Base-by-base conservation (phyloP, 192 early-diverging fungal species). In the Gamsiella multidivaricata region DNA sequence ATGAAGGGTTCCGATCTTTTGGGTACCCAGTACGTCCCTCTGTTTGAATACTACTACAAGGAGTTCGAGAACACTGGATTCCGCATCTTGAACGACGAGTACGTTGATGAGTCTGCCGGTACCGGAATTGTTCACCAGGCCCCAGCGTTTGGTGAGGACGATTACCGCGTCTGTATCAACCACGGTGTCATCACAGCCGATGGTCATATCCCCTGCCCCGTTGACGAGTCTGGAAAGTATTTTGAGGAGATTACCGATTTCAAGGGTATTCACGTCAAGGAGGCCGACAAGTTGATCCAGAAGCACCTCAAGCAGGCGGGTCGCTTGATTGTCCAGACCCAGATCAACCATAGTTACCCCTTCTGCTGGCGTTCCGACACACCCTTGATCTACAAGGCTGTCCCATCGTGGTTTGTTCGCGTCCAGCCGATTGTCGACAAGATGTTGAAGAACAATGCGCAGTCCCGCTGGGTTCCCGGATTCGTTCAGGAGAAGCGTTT, bases 361-460 rank as follows among this genome's bases (percentile, higher is more conserved):
- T 95, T 97, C 91, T 99, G 98, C 86, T 98, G 94, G 92, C 88
- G 97, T 69, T 96, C 96, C 55, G 95, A 98, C 81, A 98, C 96
- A 18, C 97, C 98, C 20, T 87, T 99, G 74, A 94, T 99, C 79
- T 96, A 99, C 85, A 92, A 91, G 63, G 97, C 98, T 23, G 92
- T 98, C 37, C 96, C 97, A 23, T 92, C 95, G 17, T 99, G 98
- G 98, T 99, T 98, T 67, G 91, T 99, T 36, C 90, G 97, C 41
- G 97, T 99, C 18, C 74, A 90, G 41, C 88, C 92, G 28, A 89
- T 94, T 69, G 89, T 86, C 51, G 95, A 97, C 53, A 88, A 90
- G 79, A 89, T 99, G 80, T 65, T 97, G 62, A 86, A 84, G 23
- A 95, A 94, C 88, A 98, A 97, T 83, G 82, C 86, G 23, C 50